phyloP scores from a whole-genome alignment of 2,329 filamentous ascomycete species.

The Cladosporium sp. region DNA sequence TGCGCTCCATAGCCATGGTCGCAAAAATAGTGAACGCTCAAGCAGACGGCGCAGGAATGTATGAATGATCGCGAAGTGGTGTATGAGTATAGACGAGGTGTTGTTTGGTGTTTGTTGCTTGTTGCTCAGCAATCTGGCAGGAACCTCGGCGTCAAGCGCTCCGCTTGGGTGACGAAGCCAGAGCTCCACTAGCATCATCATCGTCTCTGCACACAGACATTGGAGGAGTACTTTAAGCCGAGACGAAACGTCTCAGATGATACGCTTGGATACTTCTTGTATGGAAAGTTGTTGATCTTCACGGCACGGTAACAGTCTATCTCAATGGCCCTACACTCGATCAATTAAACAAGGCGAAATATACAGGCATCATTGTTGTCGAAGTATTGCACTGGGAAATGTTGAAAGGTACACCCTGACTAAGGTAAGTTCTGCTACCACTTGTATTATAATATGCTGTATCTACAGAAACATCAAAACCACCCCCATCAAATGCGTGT shows the following conservation, averaged over 20 bases:
- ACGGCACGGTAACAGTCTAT: too few relatives aligned
- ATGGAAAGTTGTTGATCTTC: too few relatives aligned
- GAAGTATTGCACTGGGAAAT: too few relatives aligned
- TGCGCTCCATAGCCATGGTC: slow-evolving; percentile 59
- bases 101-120: neutral
- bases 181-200: neutral
- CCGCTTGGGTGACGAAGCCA: neutral
- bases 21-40: slow-evolving; percentile 3
- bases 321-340: too few relatives aligned
- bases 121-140: neutral
- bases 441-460: neutral
- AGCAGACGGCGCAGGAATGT: neutral
- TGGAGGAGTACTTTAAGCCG: neutral
- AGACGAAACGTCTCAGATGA: neutral
- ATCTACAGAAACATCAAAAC: neutral
- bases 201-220: neutral
- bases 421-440: neutral
- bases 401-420: too few relatives aligned
- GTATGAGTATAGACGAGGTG: slow-evolving; percentile 1
- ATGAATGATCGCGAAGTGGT: neutral
- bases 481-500: neutral
- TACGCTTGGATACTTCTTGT: too few relatives aligned
- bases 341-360: too few relatives aligned
- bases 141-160: neutral
- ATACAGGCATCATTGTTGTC: too few relatives aligned